These are phyloP conservation scores for Phytophthora fragariae DNA, from an alignment of 352 stramenopile genomes.

Conservation along the genomic window DNA sequence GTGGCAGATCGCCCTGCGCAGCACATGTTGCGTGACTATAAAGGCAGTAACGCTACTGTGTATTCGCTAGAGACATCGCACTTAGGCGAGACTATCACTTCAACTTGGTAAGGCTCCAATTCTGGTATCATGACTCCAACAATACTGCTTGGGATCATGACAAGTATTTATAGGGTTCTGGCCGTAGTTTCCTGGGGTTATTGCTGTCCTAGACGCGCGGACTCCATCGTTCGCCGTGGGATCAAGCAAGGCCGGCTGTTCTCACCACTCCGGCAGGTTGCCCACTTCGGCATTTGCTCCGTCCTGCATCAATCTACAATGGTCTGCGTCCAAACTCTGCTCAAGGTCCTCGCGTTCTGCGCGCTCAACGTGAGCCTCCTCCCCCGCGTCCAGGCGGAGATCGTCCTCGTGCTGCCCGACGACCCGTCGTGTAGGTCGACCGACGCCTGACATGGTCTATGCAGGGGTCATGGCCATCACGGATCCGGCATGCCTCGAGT, in stretches of 20 bases:
- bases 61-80: background rate
- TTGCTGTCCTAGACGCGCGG: background rate
- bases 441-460: constrained; percentile 18
- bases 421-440: constrained; percentile 15
- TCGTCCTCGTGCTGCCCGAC: constrained; percentile 9
- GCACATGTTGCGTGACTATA: background rate
- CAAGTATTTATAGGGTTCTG: background rate
- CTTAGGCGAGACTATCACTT: background rate
- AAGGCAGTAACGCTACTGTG: background rate
- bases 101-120: background rate
- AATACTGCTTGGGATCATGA: background rate
- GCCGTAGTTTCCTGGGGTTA: background rate
- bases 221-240: background rate
- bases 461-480: constrained; percentile 18
- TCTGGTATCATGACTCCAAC: background rate
- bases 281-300: constrained; percentile 3
- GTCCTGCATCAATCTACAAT: background rate
- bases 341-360: constrained; percentile 14
- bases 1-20: background rate
- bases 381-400: background rate
- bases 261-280: background rate
- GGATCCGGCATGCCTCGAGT: constrained; percentile 9
- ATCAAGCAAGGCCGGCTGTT: constrained; percentile 1
- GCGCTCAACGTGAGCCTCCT: constrained; percentile 9
- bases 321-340: constrained; percentile 2